Evolutionary conservation across 169 alveolate genomes (phyloP), one percentile per base, ranked within the genome.

Genomic region (Hammondia hammondi): DNA sequence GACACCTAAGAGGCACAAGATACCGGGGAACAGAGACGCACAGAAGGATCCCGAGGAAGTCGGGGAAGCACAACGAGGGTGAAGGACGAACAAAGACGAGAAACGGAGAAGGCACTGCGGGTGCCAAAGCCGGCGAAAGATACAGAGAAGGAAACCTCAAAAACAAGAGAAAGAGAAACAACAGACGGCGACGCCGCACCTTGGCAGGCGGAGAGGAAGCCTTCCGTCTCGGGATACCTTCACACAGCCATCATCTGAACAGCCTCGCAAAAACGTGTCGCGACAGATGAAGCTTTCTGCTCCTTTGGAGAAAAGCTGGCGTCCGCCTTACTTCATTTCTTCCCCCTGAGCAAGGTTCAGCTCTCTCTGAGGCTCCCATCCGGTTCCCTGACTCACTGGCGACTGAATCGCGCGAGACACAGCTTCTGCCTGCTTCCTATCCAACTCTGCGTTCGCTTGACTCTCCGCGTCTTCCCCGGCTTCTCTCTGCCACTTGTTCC

Each of bases 401-500:
- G 77, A 67, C 77, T 67, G 77, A 7, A 67, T 4, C 19, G 87
- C 87, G 45, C 87, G 45, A 17, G 87, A 14, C 29, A 77, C 87
- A 29, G 87, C 48, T 32, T 77, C 87, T 14, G 87, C 87, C 32
- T 77, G 87, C 48, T 77, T 77, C n/a, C 32, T 67, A 29, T 67
- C 77, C 32, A 27, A 4, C 2, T 14, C 61, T 14, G 12, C 61
- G 61, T 52, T 52, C 61, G 61, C 61, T 52, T 3, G 61, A 52
- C 19, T 52, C 61, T 52, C 61, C 24, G 24, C 19, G 0, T 14
- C 61, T 52, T 52, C 19, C 19, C 12, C 61, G 61, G 10, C 61
- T 7, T 52, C 61, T 3, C 61, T 52, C 19, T 4, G 10, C 61
- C 12, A 52, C 19, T 52, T 14, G 24, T 52, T 14, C 19, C 61